A percentile compares a stretch with the other conserved stretches of the same genome.
Evolutionary conservation across 2,329 filamentous ascomycete species (phyloP).

Genomic region (Hypoxylon sp.): DNA sequence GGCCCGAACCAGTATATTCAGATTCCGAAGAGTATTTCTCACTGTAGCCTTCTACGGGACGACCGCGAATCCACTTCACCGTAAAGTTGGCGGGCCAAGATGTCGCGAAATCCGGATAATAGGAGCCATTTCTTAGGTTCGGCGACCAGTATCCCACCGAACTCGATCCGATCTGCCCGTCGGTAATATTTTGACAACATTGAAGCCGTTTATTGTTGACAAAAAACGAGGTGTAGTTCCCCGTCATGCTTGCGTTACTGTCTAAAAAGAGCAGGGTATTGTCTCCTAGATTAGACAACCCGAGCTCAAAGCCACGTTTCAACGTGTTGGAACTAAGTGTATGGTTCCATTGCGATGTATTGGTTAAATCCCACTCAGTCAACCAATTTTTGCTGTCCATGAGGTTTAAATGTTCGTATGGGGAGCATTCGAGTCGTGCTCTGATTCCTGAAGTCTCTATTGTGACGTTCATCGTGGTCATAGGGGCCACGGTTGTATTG

Average conservation of each 20-base stretch:
- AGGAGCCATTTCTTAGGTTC: constrained; percentile 16
- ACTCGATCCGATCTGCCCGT: constrained; percentile 10
- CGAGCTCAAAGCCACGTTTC: constrained; percentile 35
- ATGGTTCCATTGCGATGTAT: constrained; percentile 26
- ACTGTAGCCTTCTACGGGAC: constrained; percentile 28
- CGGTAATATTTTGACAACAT: constrained; percentile 39
- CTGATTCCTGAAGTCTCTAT: constrained; percentile 32
- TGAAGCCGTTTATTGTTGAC: constrained; percentile 28
- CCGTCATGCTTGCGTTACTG: constrained; percentile 10
- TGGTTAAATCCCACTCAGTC: constrained; percentile 37
- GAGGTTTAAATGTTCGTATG: constrained; percentile 19
- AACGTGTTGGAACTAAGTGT: constrained; percentile 11
- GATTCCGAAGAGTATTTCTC: not conserved
- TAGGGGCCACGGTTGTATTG: constrained; percentile 15
- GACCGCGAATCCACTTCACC: constrained; percentile 43
- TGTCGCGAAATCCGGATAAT: constrained; percentile 20
- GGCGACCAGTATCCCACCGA: constrained; percentile 43
- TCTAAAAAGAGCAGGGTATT: constrained; percentile 22
- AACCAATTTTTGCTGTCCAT: constrained; percentile 27
- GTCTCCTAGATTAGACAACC: constrained; percentile 7
- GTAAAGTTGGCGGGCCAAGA: constrained; percentile 38
- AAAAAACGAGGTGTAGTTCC: constrained; percentile 35
- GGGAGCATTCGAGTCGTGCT: constrained; percentile 38
- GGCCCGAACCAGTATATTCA: not conserved
- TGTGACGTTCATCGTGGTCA: constrained; percentile 21